Base-by-base conservation (phyloP, 345 rosid genomes). In the Passiflora organensis region DNA sequence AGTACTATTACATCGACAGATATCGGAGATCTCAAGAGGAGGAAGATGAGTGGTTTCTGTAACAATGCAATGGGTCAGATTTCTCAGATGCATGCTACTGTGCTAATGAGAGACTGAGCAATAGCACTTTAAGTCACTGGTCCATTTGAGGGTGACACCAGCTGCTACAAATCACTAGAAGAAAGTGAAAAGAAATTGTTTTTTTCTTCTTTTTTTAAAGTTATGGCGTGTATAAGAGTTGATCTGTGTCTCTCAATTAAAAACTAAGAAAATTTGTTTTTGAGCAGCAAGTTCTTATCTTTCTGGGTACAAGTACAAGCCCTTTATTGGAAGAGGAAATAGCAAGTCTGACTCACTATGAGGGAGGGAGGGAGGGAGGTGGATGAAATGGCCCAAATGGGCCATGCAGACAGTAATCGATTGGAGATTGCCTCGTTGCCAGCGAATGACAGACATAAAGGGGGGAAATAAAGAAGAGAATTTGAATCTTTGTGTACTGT, bases 111-210 rank as follows among this genome's bases (percentile, higher is more conserved):
- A 45, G 32, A 14, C 38, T 43, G 48, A 21, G 13, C 34, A 28
- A 28, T 8, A 28, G 3, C 34, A 43, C 10, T 13, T 16, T 14
- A 21, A 11, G 16, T 64, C 43, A 10, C 57, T 53, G 76, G 65
- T 45, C 74, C 76, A 44, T 53, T 63, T 38, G 80, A 64, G 67
- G 54, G 51, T 11, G 77, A 74, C 77, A 63, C 60, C 60, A 48
- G 48, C 75, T 64, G 56, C 60, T 64, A 67, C 66, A 48, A 48
- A 63, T 43, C 39, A 44, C 18, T 24, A 60, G 56, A 10, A 13
- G 43, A 21, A 43, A 8, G 17, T 12, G 32, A 34, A 41, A 44
- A 19, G 34, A n/a, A n/a, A n/a, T n/a, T n/a, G n/a, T n/a, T n/a
- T n/a, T n/a, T n/a, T n/a, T n/a, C n/a, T n/a, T n/a, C n/a, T n/a